Percentiles rank a stretch among this genome's conserved stretches.
These are phyloP conservation scores for Paraconiothyrium brasiliense DNA, from an alignment of 2,329 filamentous ascomycete genomes.

Conservation along the genomic window DNA sequence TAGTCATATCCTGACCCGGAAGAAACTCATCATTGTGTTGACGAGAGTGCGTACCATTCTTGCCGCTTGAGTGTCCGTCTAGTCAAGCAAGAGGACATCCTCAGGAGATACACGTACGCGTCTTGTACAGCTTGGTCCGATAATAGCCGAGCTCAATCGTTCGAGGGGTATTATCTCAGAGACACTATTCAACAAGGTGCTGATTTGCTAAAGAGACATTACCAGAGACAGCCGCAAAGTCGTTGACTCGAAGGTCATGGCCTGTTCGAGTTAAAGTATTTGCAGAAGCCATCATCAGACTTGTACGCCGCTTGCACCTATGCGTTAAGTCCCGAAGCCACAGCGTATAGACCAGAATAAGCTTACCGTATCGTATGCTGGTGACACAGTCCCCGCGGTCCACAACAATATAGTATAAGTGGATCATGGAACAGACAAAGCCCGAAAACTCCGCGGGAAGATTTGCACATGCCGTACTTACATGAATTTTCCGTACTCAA, in stretches of 20 bases:
- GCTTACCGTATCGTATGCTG: slow-evolving; percentile 9
- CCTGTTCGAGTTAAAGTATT: slow-evolving; percentile 10
- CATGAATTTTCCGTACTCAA: slow-evolving; percentile 18
- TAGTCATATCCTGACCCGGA: too few relatives aligned
- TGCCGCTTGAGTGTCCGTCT: too few relatives aligned
- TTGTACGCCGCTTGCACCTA: slow-evolving; percentile 10
- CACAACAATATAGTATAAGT: not conserved
- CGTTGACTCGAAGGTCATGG: slow-evolving; percentile 13
- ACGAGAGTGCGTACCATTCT: too few relatives aligned
- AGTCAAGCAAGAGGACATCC: too few relatives aligned
- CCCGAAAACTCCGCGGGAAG: slow-evolving; percentile 19
- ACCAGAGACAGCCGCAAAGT: slow-evolving; percentile 13
- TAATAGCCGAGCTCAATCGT: slow-evolving; percentile 12
- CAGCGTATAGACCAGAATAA: slow-evolving; percentile 8
- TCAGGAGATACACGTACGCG: too few relatives aligned
- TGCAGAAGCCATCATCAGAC: slow-evolving; percentile 13
- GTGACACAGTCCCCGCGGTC: too few relatives aligned
- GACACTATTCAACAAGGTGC: slow-evolving; percentile 11
- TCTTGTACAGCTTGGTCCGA: too few relatives aligned
- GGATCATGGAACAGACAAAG: slow-evolving; percentile 13
- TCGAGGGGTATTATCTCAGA: slow-evolving; percentile 14
- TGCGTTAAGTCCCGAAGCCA: slow-evolving; percentile 13
- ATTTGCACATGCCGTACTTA: slow-evolving; percentile 13
- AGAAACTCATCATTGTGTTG: too few relatives aligned
- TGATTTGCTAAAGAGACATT: slow-evolving; percentile 14